Base-by-base conservation (phyloP, 345 rosid species). In the Gossypium arboreum region DNA sequence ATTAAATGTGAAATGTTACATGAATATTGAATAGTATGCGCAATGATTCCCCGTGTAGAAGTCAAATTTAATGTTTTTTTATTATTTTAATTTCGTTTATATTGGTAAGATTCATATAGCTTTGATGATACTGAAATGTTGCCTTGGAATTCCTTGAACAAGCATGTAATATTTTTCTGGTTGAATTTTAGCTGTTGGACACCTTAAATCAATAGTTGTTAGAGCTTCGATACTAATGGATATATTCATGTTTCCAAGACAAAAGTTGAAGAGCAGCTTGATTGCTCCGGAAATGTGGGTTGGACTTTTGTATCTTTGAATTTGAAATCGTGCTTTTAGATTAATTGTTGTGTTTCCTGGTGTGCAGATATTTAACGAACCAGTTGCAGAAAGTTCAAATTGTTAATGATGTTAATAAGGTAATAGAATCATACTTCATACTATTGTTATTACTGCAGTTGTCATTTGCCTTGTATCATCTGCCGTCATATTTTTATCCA, bases 361-460 rank as follows among this genome's bases (percentile, higher is more conserved):
- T 20, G 27, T 76, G 76, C 83, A 95, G 99, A 84, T 88, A 90
- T 85, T 82, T 91, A 73, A 89, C 91, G 67, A 98, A 90, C 63
- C 98, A 93, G 83, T 82, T 95, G 75, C 87, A 85, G 73, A 95
- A 90, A 79, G 78, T 85, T 82, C 94, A 87, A 76, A 82, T 86
- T 77, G 93, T 95, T 73, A 90, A 93, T 77, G 89, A 90, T 22
- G 86, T 85, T 78, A 93, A 87, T 82, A 92, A 93, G 94, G 98
- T 94, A 68, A 74, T 22, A 68, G 47, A 16, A n/a, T 45, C 70
- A 16, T 25, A 6, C 12, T 80, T 64, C 44, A 12, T 66, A 20
- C 69, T 12, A 16, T 76, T 71, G 70, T 11, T 58, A 22, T 71
- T 15, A 48, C 17, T 54, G 59, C 73, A 50, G n/a, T 9, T 58